Base-by-base conservation (phyloP, 2,329 filamentous ascomycete genomes). In the Fusarium beomiforme region DNA sequence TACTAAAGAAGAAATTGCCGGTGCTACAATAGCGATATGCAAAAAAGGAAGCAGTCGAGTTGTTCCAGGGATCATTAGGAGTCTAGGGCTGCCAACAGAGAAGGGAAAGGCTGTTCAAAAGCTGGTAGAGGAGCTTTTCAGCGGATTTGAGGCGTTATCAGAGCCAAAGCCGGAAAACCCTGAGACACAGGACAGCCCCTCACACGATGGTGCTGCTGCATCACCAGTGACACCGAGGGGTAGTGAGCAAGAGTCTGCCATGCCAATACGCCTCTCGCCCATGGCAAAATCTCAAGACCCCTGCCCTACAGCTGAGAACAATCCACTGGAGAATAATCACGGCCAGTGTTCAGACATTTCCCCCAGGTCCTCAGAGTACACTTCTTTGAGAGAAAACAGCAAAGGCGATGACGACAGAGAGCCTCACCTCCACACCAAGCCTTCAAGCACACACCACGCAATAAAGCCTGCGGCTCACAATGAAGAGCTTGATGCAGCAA, bases 101-200 rank as follows among this genome's bases (percentile, higher is more conserved):
- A 24, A 50, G 10, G 11, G 31, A 19, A 24, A 14, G 4, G 7
- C 31, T 16, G 17, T 50, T 36, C 31, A 50, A 1, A 16, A 34
- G 17, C 24, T 50, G 12, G 24, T 50, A 31, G 47, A 50, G 11
- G 8, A 24, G 8, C 12, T 50, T 6, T 14, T 50, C 6, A 16
- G 17, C 8, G 47, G 12, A 0, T 50, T 50, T n/a, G 12, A 50
- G 14, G 47, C 3, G 5, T n/a, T 50, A 14, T 36, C 47, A 3
- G 17, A 8, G 6, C 8, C 23, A 3, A 2, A 0, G 8, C 34
- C 17, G 6, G 23, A 8, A 2, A 8, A 2, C 2, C 2, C 8
- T 11, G 31, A 23, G 8, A 50, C 11, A 0, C 8, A 34, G 21
- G 23, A 34, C 0, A 0, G 3, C 14, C 11, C 29, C 11, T 4